Evolutionary conservation across 2,329 filamentous ascomycete species (phyloP).

Genomic region (Sarocladium strictum): DNA sequence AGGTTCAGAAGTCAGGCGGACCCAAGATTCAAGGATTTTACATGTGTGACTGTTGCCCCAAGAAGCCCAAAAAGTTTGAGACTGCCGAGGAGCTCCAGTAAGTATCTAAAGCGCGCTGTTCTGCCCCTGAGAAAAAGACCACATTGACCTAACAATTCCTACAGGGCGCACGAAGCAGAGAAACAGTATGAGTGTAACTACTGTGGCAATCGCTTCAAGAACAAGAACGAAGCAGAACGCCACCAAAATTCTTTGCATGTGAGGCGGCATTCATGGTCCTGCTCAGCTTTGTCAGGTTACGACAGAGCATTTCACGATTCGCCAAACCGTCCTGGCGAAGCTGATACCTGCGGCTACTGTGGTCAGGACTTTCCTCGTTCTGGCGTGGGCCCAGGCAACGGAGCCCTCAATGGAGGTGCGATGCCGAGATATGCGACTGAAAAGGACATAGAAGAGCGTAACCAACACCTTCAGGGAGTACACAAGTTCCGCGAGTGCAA

Average conservation of each 20-base stretch:
- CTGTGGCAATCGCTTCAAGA: slow-evolving; percentile 95
- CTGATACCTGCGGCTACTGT: slow-evolving; percentile 90
- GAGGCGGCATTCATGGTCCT: slow-evolving; percentile 92
- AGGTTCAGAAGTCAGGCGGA: slow-evolving; percentile 39
- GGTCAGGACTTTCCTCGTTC: slow-evolving; percentile 74
- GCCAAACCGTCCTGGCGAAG: slow-evolving; percentile 55
- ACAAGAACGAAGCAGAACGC: slow-evolving; percentile 95
- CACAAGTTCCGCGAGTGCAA: slow-evolving; percentile 99
- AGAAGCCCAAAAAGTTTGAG: slow-evolving; percentile 95
- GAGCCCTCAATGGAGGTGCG: slow-evolving; percentile 27
- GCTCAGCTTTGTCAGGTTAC: slow-evolving; percentile 72
- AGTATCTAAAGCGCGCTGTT: slow-evolving; percentile 21
- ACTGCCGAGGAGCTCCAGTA: slow-evolving; percentile 78
- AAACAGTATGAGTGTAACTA: slow-evolving; percentile 94
- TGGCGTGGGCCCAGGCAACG: slow-evolving; percentile 32
- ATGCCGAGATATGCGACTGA: slow-evolving; percentile 54
- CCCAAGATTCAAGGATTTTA: slow-evolving; percentile 44
- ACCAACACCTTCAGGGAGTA: slow-evolving; percentile 79
- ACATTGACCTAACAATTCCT: background rate
- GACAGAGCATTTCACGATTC: slow-evolving; percentile 85
- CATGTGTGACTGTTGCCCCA: slow-evolving; percentile 92
- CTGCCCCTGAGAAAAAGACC: slow-evolving; percentile 11
- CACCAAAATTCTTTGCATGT: slow-evolving; percentile 95
- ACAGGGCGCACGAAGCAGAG: slow-evolving; percentile 80
- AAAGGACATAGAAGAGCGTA: slow-evolving; percentile 80